Evolutionary conservation across 495 filamentous ascomycete species (phyloP).

Genomic region (Hamigera avellanea): DNA sequence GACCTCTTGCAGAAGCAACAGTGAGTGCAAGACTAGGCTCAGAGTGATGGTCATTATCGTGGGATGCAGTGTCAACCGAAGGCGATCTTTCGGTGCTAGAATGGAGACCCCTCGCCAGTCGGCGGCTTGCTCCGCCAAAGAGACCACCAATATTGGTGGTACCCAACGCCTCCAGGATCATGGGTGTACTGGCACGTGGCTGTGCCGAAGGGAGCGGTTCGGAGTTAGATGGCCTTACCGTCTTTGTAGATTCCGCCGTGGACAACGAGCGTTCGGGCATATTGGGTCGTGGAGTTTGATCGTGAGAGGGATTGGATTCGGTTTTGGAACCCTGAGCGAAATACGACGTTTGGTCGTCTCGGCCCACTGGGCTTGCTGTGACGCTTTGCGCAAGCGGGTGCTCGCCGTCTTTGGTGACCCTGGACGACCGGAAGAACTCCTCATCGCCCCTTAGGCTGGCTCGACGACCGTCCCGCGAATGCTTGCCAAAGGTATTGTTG

Average conservation of each 20-base stretch:
- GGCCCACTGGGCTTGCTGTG: slow-evolving; percentile 55
- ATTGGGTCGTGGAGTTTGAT: slow-evolving; percentile 27
- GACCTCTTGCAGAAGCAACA: slow-evolving; percentile 50
- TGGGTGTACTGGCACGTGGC: slow-evolving; percentile 29
- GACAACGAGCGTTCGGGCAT: slow-evolving; percentile 45
- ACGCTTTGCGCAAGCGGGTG: slow-evolving; percentile 80
- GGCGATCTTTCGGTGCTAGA: slow-evolving; percentile 39
- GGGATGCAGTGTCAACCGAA: slow-evolving; percentile 44
- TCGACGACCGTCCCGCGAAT: slow-evolving; percentile 42
- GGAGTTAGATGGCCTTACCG: slow-evolving; percentile 36
- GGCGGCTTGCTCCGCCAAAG: slow-evolving; percentile 43
- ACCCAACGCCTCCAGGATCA: slow-evolving; percentile 35
- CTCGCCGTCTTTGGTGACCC: slow-evolving; percentile 41
- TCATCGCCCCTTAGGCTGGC: slow-evolving; percentile 65
- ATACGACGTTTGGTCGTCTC: slow-evolving; percentile 29
- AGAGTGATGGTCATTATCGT: slow-evolving; percentile 49
- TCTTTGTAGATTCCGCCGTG: slow-evolving; percentile 49
- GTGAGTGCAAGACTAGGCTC: slow-evolving; percentile 53
- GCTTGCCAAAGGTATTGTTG: slow-evolving; percentile 20
- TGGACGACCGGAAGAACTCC: slow-evolving; percentile 21
- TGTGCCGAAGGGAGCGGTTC: slow-evolving; percentile 19
- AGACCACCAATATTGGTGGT: slow-evolving; percentile 41
- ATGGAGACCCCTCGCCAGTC: slow-evolving; percentile 36
- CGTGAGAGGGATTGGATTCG: slow-evolving; percentile 23
- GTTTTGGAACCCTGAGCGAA: slow-evolving; percentile 25